These are phyloP conservation scores for Plectosphaerella cucumerina DNA, from an alignment of 2,329 filamentous ascomycete species.

Conservation along the genomic window DNA sequence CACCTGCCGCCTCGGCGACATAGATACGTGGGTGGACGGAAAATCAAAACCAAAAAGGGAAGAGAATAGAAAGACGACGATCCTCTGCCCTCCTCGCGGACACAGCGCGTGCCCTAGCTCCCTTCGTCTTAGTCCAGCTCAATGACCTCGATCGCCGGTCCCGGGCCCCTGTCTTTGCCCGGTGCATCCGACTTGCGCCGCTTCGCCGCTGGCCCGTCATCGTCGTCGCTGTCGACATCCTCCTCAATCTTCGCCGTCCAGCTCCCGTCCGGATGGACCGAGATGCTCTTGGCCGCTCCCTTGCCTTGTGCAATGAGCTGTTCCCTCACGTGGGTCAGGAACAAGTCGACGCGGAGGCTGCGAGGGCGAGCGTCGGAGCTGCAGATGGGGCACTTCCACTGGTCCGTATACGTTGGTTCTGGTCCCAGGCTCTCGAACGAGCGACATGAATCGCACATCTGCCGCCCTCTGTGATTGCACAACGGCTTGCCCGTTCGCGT, in stretches of 20 bases:
- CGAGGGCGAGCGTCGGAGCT: constrained; percentile 70
- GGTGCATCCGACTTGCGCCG: not conserved
- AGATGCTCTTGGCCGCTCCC: constrained; percentile 23
- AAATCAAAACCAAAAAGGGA: not conserved
- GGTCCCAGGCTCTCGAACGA: not conserved
- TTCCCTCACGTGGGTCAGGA: constrained; percentile 59
- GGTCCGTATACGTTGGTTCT: constrained; percentile 58
- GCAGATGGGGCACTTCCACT: constrained; percentile 88
- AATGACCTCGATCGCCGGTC: constrained; percentile 7
- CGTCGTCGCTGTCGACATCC: constrained; percentile 20
- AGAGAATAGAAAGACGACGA: not conserved
- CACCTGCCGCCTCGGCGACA: not conserved
- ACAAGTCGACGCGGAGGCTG: constrained; percentile 68
- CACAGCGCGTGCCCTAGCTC: too few relatives aligned
- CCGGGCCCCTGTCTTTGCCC: not conserved
- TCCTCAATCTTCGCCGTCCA: constrained; percentile 27
- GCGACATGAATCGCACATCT: constrained; percentile 29
- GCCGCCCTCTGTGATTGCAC: constrained; percentile 27
- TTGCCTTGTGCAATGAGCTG: constrained; percentile 34
- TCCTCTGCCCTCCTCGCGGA: not conserved
- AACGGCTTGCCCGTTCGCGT: constrained; percentile 52
- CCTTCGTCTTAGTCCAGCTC: constrained; percentile 8
- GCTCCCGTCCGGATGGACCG: constrained; percentile 21
- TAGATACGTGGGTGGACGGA: not conserved
- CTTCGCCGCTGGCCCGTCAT: constrained; percentile 1